These are phyloP conservation scores for Trichophyton verrucosum DNA, from an alignment of 2,329 filamentous ascomycete species.

Conservation along the genomic window DNA sequence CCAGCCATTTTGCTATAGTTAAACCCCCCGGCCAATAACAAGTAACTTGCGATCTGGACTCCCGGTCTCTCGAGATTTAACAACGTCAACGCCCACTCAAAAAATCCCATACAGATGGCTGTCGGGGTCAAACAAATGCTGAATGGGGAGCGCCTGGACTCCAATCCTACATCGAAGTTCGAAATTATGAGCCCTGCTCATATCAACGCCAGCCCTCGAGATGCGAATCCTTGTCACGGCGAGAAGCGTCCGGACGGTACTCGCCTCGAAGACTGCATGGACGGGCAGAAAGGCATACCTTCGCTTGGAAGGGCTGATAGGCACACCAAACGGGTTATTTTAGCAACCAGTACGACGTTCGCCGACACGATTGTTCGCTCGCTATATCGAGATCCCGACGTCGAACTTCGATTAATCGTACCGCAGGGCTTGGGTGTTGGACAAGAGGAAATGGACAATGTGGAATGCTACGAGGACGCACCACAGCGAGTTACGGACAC, in stretches of 20 bases:
- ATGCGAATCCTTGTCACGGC: not conserved
- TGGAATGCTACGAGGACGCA: slow-evolving; percentile 31
- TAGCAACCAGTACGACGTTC: slow-evolving; percentile 31
- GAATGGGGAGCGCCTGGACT: not conserved
- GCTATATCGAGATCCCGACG: slow-evolving; percentile 26
- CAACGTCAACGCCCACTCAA: not conserved
- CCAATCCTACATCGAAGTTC: not conserved
- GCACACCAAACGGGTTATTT: slow-evolving; percentile 21
- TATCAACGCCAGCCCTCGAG: not conserved
- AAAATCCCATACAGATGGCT: not conserved
- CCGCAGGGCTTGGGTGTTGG: slow-evolving; percentile 19
- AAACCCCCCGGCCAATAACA: not conserved
- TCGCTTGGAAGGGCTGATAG: not conserved
- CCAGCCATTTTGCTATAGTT: too few relatives aligned
- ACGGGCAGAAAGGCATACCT: not conserved
- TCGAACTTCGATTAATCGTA: slow-evolving; percentile 33
- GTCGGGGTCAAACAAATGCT: not conserved
- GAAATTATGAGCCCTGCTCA: slow-evolving; percentile 1
- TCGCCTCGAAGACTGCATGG: not conserved
- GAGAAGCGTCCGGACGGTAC: not conserved
- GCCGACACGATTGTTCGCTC: slow-evolving; percentile 28
- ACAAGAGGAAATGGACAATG: slow-evolving; percentile 22
- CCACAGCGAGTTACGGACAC: slow-evolving; percentile 22
- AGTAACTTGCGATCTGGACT: not conserved
- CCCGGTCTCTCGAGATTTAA: not conserved